A percentile compares a stretch with the other conserved stretches of the same genome.
phyloP scores from a whole-genome alignment of 2,329 filamentous ascomycete genomes.

The Byssothecium circinans region DNA sequence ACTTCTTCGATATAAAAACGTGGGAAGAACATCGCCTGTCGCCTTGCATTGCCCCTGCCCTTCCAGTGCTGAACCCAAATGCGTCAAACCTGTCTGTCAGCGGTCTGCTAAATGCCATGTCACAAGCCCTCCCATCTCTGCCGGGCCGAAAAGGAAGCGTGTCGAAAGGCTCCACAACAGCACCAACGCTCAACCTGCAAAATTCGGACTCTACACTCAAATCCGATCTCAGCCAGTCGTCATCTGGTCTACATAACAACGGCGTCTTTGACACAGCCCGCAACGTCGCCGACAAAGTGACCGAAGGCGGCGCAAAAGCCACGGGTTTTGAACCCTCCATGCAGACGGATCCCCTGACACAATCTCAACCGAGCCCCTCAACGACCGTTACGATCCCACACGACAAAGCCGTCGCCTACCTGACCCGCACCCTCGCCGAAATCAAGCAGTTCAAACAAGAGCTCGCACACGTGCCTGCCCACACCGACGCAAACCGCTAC shows the following conservation, averaged over 20 bases:
- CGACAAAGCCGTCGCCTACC: constrained; percentile 64
- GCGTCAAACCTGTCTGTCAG: constrained; percentile 46
- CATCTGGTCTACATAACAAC: constrained; percentile 2
- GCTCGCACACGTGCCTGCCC: constrained; percentile 62
- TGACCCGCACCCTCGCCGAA: constrained; percentile 71
- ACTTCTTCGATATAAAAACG: constrained; percentile 78
- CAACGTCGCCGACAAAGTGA: constrained; percentile 28
- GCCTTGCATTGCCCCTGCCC: constrained; percentile 70
- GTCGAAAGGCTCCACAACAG: constrained; percentile 41
- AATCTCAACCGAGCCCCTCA: constrained; percentile 26
- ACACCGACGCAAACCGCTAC: constrained; percentile 70
- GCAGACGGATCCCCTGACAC: constrained; percentile 33
- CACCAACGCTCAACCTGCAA: constrained; percentile 2
- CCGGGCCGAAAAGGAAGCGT: constrained; percentile 39
- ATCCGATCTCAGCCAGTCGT: constrained; percentile 10
- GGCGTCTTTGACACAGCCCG: constrained; percentile 24
- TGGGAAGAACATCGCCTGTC: constrained; percentile 81
- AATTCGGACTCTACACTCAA: constrained; percentile 4
- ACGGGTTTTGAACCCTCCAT: constrained; percentile 54
- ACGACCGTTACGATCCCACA: constrained; percentile 57
- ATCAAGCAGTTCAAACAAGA: constrained; percentile 76
- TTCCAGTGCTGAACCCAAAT: constrained; percentile 57
- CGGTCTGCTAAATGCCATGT: constrained; percentile 51
- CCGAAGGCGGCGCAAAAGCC: constrained; percentile 31
- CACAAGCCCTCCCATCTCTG: constrained; percentile 48